These are phyloP conservation scores for Coprinopsis cinerea DNA, from an alignment of 768 basidiomycete genomes.

Conservation along the genomic window DNA sequence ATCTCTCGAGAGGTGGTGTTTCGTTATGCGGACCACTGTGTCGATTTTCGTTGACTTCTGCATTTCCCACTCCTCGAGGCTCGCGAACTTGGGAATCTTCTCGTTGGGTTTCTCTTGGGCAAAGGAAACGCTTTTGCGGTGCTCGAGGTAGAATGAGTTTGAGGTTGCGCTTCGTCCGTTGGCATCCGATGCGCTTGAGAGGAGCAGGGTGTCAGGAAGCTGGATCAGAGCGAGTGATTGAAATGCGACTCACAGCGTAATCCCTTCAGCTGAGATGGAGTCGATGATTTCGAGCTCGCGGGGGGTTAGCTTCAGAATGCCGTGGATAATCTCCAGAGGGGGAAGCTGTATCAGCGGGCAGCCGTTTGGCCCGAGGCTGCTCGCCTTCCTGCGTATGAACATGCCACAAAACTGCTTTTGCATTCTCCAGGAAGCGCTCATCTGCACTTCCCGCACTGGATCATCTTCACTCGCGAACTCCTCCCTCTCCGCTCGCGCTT, in stretches of 20 bases:
- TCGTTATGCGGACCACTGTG: background rate
- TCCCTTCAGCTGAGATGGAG: background rate
- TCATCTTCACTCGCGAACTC: background rate
- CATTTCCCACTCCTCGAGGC: background rate
- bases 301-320: background rate
- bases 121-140: background rate
- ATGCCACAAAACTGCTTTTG: background rate
- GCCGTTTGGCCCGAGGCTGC: background rate
- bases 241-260: background rate
- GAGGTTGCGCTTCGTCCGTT: background rate
- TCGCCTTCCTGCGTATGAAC: background rate
- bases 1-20: background rate
- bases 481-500: background rate
- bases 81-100: background rate
- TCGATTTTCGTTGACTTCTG: constrained; percentile 1
- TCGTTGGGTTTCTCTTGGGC: background rate
- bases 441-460: background rate
- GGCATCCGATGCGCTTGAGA: background rate
- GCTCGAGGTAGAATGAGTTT: background rate
- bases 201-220: too few species aligned
- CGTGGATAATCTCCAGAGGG: background rate
- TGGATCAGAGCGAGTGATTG: background rate
- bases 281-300: constrained; percentile 3
- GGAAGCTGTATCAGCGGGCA: constrained; percentile 1
- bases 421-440: background rate